Conservation (phyloP, 2,329 filamentous ascomycete species). For the Ascochyta koolunga region DNA sequence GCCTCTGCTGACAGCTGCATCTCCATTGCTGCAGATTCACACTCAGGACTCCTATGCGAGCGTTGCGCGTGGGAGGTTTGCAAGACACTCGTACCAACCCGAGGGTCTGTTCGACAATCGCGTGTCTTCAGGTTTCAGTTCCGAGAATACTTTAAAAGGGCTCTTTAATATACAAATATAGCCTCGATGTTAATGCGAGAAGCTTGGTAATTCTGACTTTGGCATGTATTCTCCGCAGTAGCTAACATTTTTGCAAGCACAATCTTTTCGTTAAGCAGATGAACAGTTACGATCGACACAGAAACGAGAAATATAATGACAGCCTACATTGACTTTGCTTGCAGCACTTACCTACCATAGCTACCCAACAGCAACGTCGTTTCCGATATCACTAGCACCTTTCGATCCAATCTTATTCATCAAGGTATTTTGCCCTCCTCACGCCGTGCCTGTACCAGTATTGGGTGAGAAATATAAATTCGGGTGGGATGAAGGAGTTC, state of each 20-base stretch:
- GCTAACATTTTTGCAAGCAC: neutral
- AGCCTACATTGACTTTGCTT: neutral
- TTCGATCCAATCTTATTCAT: neutral
- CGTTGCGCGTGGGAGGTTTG: neutral
- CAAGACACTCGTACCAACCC: neutral
- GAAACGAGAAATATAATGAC: neutral
- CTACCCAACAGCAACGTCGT: too few species aligned
- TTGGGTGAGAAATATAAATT: constrained; percentile 5
- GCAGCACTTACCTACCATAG: too few species aligned
- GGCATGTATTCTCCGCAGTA: neutral
- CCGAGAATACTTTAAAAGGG: too few species aligned
- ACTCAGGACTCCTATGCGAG: neutral
- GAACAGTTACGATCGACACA: neutral
- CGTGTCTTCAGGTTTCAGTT: too few species aligned
- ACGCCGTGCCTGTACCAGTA: constrained; percentile 13
- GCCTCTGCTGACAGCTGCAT: neutral
- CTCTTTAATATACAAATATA: neutral
- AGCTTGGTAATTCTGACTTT: neutral
- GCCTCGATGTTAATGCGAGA: neutral
- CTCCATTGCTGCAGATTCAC: neutral
- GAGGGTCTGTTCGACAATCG: too few species aligned
- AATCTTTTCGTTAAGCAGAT: neutral
- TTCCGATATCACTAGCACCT: neutral
- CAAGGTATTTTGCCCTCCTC: neutral
- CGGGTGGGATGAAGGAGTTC: constrained; percentile 1